Evolutionary conservation across 768 basidiomycete genomes (phyloP).

Genomic region (Boletales sp.): DNA sequence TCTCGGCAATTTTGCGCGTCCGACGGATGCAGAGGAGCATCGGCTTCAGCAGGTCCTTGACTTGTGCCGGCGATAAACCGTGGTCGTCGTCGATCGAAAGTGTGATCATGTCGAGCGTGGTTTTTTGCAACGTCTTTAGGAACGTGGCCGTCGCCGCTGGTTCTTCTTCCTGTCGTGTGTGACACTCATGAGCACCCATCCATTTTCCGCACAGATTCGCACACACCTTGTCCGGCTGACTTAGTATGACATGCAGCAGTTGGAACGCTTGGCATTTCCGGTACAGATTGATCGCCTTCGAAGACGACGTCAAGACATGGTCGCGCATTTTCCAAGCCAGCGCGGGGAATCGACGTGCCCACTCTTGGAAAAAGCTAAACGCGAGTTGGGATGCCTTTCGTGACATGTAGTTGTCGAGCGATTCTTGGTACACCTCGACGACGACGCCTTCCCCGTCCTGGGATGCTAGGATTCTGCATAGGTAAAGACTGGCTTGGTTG

Average conservation of each 20-base stretch:
- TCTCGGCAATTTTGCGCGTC: slow-evolving; percentile 44
- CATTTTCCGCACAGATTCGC: not conserved
- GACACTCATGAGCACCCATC: slow-evolving; percentile 6
- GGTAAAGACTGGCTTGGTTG: slow-evolving; percentile 66
- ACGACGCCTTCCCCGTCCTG: slow-evolving; percentile 40
- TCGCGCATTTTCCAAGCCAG: slow-evolving; percentile 64
- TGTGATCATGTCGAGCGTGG: slow-evolving; percentile 46
- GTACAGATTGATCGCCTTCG: slow-evolving; percentile 69
- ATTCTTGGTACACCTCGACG: slow-evolving; percentile 55
- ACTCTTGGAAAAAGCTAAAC: slow-evolving; percentile 72
- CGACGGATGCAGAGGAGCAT: slow-evolving; percentile 63
- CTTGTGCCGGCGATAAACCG: slow-evolving; percentile 54
- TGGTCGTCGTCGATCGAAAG: slow-evolving; percentile 46
- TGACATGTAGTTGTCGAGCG: slow-evolving; percentile 71
- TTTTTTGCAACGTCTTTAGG: slow-evolving; percentile 45
- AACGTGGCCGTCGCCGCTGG: slow-evolving; percentile 43
- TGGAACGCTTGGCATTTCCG: slow-evolving; percentile 72
- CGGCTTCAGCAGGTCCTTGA: slow-evolving; percentile 80
- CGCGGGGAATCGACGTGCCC: slow-evolving; percentile 60
- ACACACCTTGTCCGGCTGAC: slow-evolving; percentile 33
- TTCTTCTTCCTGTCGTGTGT: slow-evolving; percentile 28
- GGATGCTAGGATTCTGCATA: slow-evolving; percentile 50
- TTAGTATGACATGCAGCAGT: slow-evolving; percentile 63
- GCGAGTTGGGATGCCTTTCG: slow-evolving; percentile 80
- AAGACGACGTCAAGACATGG: slow-evolving; percentile 53